Evolutionary conservation across 2,329 filamentous ascomycete species (phyloP).

Genomic region (Gyromitra esculenta): DNA sequence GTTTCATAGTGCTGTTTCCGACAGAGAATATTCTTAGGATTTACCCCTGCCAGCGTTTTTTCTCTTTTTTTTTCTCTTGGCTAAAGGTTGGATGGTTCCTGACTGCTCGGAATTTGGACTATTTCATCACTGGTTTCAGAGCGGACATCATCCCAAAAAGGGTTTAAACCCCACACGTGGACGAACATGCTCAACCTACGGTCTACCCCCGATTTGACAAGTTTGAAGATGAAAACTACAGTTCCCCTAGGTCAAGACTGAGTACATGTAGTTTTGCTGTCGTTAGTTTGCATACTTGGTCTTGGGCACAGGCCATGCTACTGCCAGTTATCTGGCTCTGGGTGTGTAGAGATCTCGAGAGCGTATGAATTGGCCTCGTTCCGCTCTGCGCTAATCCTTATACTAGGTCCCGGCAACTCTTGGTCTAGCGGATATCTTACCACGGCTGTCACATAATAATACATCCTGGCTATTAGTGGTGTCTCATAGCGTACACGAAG

Average conservation of each 20-base stretch:
- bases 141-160: constrained; percentile 6
- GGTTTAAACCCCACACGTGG: constrained; percentile 9
- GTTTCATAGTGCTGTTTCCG: background rate
- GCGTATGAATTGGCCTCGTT: background rate
- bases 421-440: background rate
- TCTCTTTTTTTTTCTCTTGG: background rate
- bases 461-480: background rate
- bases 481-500: background rate
- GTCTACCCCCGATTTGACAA: constrained; percentile 2
- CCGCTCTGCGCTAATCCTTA: background rate
- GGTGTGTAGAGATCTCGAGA: no score
- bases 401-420: background rate
- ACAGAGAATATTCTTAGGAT: background rate
- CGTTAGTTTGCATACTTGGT: background rate
- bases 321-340: background rate
- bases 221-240: background rate
- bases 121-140: constrained; percentile 5
- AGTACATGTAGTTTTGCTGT: background rate
- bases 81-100: constrained; percentile 2
- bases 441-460: background rate
- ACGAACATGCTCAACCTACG: background rate
- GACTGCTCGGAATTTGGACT: background rate
- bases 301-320: background rate
- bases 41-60: background rate
- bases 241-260: no score